Evolutionary conservation across 2,329 filamentous ascomycete species (phyloP).

Genomic region (Aspergillus unguis): DNA sequence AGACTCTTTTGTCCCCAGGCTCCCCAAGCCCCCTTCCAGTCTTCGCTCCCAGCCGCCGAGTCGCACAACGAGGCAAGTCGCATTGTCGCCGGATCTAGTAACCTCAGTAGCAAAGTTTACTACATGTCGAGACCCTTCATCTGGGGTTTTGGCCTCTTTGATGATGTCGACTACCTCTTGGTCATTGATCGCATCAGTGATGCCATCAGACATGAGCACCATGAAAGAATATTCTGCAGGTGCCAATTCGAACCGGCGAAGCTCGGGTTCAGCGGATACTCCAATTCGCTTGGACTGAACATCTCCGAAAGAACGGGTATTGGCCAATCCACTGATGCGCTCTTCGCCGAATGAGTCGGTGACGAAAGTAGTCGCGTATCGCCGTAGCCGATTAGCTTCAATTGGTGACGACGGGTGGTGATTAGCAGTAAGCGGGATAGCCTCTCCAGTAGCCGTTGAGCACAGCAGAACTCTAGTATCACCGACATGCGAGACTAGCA

Average conservation of each 20-base stretch:
- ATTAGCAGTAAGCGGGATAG: constrained; percentile 79
- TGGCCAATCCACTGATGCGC: constrained; percentile 87
- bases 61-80: constrained; percentile 61
- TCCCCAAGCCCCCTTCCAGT: constrained; percentile 78
- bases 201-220: constrained; percentile 82
- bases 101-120: constrained; percentile 89
- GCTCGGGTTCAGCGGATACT: constrained; percentile 89
- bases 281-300: constrained; percentile 88
- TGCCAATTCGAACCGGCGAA: constrained; percentile 71
- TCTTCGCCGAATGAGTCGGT: constrained; percentile 98
- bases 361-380: constrained; percentile 82
- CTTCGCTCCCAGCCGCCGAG: constrained; percentile 63
- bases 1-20: constrained; percentile 86
- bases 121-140: constrained; percentile 74
- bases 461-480: constrained; percentile 90
- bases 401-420: constrained; percentile 87
- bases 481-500: constrained; percentile 86
- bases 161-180: constrained; percentile 96
- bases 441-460: constrained; percentile 75
- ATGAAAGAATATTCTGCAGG: constrained; percentile 87
- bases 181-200: constrained; percentile 80
- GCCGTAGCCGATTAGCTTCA: constrained; percentile 77
- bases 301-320: constrained; percentile 91
- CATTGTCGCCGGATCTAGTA: constrained; percentile 61
- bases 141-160: constrained; percentile 89